Conservation (phyloP, 225 moss, liverwort and hornwort species). For the Pseudoscleropodium purum region DNA sequence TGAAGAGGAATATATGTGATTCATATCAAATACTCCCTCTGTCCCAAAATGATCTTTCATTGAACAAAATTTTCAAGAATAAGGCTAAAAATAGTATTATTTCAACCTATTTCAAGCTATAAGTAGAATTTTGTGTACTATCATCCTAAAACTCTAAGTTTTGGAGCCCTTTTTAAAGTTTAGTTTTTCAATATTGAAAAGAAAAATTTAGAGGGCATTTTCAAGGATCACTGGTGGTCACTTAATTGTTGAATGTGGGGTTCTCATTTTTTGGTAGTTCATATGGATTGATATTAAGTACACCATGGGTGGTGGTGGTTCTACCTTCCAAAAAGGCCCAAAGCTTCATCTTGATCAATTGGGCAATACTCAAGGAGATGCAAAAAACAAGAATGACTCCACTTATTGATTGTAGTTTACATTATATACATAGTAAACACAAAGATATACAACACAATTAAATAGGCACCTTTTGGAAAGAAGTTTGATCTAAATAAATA, state of each 20-base stretch:
- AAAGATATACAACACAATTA: not conserved
- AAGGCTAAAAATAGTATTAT: too few relatives aligned
- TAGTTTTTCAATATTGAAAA: not conserved
- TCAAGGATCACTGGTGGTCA: rapidly evolving
- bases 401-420: rapidly evolving
- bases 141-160: not conserved
- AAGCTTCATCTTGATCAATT: not conserved
- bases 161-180: not conserved
- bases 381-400: not conserved
- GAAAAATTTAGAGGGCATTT: not conserved
- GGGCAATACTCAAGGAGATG: rapidly evolving
- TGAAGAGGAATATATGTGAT: not conserved
- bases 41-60: not conserved
- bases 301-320: not conserved
- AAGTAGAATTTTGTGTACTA: not conserved
- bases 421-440: not conserved
- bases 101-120: rapidly evolving
- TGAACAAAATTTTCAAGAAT: not conserved
- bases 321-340: rapidly evolving
- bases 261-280: not conserved
- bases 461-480: rapidly evolving
- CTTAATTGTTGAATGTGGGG: rapidly evolving
- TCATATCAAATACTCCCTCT: not conserved
- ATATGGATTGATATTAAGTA: rapidly evolving
- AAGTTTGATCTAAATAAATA: rapidly evolving